phyloP scores from a whole-genome alignment of 108 stramenopile genomes.

The Tribonema minus region DNA sequence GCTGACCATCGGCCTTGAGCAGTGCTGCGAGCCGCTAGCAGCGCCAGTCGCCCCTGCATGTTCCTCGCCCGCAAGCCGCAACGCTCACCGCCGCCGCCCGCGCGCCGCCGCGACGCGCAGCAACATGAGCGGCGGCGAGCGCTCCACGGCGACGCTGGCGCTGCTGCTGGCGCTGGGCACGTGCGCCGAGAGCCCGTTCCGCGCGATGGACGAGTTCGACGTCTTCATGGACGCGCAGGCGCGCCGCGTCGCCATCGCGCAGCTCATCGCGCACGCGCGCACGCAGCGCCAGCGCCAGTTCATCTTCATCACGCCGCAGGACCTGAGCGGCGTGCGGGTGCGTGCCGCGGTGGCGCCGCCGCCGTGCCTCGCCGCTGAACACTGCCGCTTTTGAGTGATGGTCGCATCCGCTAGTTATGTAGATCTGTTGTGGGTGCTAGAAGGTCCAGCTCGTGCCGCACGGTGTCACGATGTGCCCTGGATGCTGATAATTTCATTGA shows the following conservation, averaged over 20 bases:
- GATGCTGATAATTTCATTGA: neutral
- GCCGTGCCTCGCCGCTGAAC: neutral
- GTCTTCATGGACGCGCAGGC: slow-evolving; percentile 86
- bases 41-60: no score
- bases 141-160: slow-evolving; percentile 75
- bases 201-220: slow-evolving; percentile 97
- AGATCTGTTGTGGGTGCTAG: neutral
- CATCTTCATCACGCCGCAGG: slow-evolving; percentile 91
- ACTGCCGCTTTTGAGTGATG: no score
- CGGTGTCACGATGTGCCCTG: neutral
- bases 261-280: slow-evolving; percentile 53
- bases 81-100: no score
- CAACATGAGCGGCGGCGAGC: slow-evolving; percentile 55
- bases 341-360: neutral
- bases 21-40: no score
- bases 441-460: neutral
- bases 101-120: no score
- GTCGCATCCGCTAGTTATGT: neutral
- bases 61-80: no score
- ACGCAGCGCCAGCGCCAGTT: slow-evolving; percentile 68
- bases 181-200: slow-evolving; percentile 85
- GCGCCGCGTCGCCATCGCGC: slow-evolving; percentile 70
- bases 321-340: neutral
- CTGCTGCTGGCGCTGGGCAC: slow-evolving; percentile 84
- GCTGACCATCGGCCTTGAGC: no score